These are phyloP conservation scores for Angomonas deanei DNA, from an alignment of 208 protist species.

Conservation along the genomic window DNA sequence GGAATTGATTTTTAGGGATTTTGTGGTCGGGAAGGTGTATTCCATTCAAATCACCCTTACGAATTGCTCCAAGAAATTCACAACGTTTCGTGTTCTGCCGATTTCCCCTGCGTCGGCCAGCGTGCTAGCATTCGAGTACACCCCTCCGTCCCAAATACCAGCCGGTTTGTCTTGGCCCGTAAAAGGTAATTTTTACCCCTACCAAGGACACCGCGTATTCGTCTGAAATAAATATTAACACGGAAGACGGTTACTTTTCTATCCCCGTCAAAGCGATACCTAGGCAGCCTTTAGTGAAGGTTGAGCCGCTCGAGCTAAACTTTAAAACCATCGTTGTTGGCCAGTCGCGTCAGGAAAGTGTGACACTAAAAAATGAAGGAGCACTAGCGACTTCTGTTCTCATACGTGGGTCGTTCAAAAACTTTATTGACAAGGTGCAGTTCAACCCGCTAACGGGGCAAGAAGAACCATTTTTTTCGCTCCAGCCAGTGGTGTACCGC, in stretches of 20 bases:
- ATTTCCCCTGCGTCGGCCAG: slow-evolving; percentile 57
- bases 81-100: slow-evolving; percentile 69
- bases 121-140: slow-evolving; percentile 52
- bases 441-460: slow-evolving; percentile 27
- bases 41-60: slow-evolving; percentile 49
- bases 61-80: slow-evolving; percentile 68
- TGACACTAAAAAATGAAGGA: slow-evolving; percentile 71
- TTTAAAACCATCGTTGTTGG: slow-evolving; percentile 78
- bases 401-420: slow-evolving; percentile 56
- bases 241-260: slow-evolving; percentile 55
- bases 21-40: slow-evolving; percentile 72
- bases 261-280: slow-evolving; percentile 48
- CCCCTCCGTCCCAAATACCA: slow-evolving; percentile 63
- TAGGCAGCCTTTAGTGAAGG: slow-evolving; percentile 40
- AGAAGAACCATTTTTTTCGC: slow-evolving; percentile 31
- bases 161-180: slow-evolving; percentile 74
- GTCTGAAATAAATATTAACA: slow-evolving; percentile 50
- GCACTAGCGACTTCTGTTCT: slow-evolving; percentile 47
- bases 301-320: slow-evolving; percentile 35
- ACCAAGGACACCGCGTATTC: slow-evolving; percentile 53
- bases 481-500: slow-evolving; percentile 43
- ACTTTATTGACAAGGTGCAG: slow-evolving; percentile 44
- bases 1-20: slow-evolving; percentile 67
- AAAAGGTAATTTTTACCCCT: slow-evolving; percentile 54
- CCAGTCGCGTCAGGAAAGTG: slow-evolving; percentile 29